Evolutionary conservation across 345 rosid genomes (phyloP).

Genomic region (Eutrema japonicum): DNA sequence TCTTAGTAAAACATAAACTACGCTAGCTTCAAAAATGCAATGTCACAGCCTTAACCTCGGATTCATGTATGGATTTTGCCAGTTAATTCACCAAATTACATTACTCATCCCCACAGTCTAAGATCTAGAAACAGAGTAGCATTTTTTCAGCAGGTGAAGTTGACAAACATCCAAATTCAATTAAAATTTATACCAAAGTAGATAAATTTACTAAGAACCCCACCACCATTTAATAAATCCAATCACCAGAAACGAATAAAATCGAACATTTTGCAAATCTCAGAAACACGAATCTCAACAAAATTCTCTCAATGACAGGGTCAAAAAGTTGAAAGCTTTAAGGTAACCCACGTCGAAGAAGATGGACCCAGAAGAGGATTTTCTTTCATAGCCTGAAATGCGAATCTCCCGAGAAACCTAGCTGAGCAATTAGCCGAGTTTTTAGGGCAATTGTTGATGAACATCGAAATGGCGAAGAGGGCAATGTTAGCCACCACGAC

Average conservation of each 20-base stretch:
- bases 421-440: constrained; percentile 60
- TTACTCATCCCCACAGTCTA: constrained; percentile 1
- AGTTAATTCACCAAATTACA: constrained; percentile 3
- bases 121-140: constrained; percentile 28
- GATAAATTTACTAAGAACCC: not conserved
- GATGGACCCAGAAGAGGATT: constrained; percentile 98
- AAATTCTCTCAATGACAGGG: not conserved
- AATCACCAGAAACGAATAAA: not conserved
- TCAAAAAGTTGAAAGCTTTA: not conserved
- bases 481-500: constrained; percentile 64
- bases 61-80: not conserved
- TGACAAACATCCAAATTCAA: not conserved
- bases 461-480: constrained; percentile 68
- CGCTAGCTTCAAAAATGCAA: not conserved
- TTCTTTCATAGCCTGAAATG: constrained; percentile 83
- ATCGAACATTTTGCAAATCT: not conserved
- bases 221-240: not conserved
- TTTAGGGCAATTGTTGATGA: constrained; percentile 79
- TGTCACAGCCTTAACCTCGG: constrained; percentile 9
- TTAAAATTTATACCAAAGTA: not conserved
- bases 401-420: constrained; percentile 72
- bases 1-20: not conserved
- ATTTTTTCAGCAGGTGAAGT: not conserved
- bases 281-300: constrained; percentile 20
- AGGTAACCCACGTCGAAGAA: constrained; percentile 65